These are phyloP conservation scores for Oidiodendron maius DNA, from an alignment of 495 filamentous ascomycete genomes.

Conservation along the genomic window DNA sequence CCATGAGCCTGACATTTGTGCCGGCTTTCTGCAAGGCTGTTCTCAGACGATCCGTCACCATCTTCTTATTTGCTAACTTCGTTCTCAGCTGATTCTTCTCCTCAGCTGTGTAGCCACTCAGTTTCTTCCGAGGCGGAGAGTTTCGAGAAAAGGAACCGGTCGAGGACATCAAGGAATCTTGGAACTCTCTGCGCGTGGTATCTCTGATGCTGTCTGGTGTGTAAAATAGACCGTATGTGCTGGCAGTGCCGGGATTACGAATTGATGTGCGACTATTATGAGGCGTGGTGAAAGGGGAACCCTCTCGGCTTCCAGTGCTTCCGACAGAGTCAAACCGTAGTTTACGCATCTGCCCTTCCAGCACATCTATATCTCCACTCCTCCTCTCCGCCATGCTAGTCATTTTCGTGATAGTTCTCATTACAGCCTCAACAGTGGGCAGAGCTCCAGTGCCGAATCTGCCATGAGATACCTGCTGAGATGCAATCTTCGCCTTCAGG, in stretches of 20 bases:
- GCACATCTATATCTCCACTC: slow-evolving; percentile 79
- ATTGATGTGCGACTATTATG: slow-evolving; percentile 23
- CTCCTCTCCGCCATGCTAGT: slow-evolving; percentile 85
- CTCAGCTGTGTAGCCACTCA: slow-evolving; percentile 41
- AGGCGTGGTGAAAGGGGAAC: slow-evolving; percentile 60
- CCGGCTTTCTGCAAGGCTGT: slow-evolving; percentile 29
- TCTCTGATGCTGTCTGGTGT: slow-evolving; percentile 28
- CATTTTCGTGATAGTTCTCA: slow-evolving; percentile 86
- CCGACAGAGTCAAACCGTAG: slow-evolving; percentile 49
- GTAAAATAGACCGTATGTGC: slow-evolving; percentile 27
- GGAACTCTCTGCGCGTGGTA: slow-evolving; percentile 12
- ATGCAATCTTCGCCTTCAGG: slow-evolving; percentile 72
- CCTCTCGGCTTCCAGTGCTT: slow-evolving; percentile 46
- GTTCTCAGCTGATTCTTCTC: slow-evolving; percentile 45
- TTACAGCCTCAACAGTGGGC: slow-evolving; percentile 87
- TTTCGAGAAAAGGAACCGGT: slow-evolving; percentile 13
- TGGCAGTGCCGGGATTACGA: slow-evolving; percentile 25
- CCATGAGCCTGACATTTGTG: slow-evolving; percentile 22
- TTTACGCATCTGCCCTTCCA: slow-evolving; percentile 77
- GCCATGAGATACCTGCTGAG: slow-evolving; percentile 38
- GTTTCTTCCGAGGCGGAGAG: slow-evolving; percentile 47
- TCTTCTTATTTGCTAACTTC: slow-evolving; percentile 48
- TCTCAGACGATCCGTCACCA: slow-evolving; percentile 40
- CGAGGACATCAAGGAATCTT: slow-evolving; percentile 22
- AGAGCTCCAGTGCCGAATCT: slow-evolving; percentile 27